Base-by-base conservation (phyloP, 1,139 yeast genomes). In the Debaryomyces subglobosus region DNA sequence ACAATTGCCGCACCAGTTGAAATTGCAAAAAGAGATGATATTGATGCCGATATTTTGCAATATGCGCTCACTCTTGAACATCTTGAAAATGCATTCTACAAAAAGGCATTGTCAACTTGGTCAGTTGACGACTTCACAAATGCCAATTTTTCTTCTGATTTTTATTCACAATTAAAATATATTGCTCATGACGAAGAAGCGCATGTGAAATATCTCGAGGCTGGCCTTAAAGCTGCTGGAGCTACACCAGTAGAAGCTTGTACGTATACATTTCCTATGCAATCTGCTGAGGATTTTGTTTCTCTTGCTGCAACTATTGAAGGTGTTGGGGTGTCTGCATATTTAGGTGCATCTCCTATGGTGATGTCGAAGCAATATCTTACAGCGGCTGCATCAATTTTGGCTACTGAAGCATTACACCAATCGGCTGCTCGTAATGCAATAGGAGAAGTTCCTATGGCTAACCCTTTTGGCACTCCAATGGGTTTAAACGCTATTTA, bases 251-350 rank as follows among this genome's bases (percentile, higher is more conserved):
- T 39, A 13, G 42, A 25, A 25, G 23, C 42, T 39, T 39, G 42
- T 9, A 23, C 29, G 7, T 39, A 39, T 13, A 38, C n/a, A 13
- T 39, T 39, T 12, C 13, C 21, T 12, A 39, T 39, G 42, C 8
- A 18, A 20, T 25, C 32, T n/a, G 41, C 18, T 4, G 25, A 38
- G n/a, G 41, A 24, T 12, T 38, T 38, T 12, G 41, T 38, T 25
- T 18, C 41, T n/a, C 41, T 38, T 23, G 41, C 41, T 9, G 41
- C 41, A 13, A 38, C 41, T 7, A 24, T 38, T 12, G 41, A 38
- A 27, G 41, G 41, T 16, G 41, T 38, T 15, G 41, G 41, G 10
- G 41, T 38, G 13, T 38, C 41, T n/a, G 41, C 41, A 5, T 38
- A 38, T 18, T 8, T 23, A 10, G 41, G 41, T 24, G 41, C 41